Base-by-base conservation (phyloP, 2,329 filamentous ascomycete genomes). In the Pseudogymnoascus sp. region DNA sequence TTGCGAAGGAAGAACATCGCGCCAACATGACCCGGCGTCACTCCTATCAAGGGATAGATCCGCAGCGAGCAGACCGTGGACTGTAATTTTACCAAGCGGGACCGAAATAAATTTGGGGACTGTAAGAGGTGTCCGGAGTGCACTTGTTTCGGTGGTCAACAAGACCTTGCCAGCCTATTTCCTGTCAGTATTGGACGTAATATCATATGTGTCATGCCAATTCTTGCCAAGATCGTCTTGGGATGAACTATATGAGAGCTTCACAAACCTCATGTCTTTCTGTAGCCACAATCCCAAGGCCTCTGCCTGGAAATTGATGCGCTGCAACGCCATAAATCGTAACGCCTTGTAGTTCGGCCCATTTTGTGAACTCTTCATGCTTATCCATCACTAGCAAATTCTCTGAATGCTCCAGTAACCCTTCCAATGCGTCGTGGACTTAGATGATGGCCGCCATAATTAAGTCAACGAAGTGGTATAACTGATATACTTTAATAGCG, bases 261-360 rank as follows among this genome's bases (percentile, higher is more conserved):
- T 36, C 28, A 66, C 69, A 69, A 75, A 89, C 89, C 75, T 87
- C 76, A 63, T 94, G 80, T 12, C 81, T 75, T 28, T 81, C 80
- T 11, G 83, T 86, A 4, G 90, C 87, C 58, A 92, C 80, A 61
- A 96, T 85, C 54, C 92, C 92, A 60, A 94, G 81, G 28, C 92
- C 92, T 60, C 88, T 81, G 1, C 86, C 88, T 5, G 86, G 82
- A 14, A 96, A 85, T 38, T 77, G 78, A 39, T 84, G 80, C 4
- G 90, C 86, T 2, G 78, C 77, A 57, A 95, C 84, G 28, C 86
- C 86, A 67, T 87, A 79, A 66, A 91, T 81, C 36, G 80, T 74
- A 28, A 95, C 81, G 12, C 88, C 89, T 62, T 84, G 80, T 1
- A 75, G 73, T 43, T 78, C 71, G 1, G 88, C 87, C 89, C 91